Conservation (phyloP, 352 stramenopile genomes). For the Pythium pyrilobum region DNA sequence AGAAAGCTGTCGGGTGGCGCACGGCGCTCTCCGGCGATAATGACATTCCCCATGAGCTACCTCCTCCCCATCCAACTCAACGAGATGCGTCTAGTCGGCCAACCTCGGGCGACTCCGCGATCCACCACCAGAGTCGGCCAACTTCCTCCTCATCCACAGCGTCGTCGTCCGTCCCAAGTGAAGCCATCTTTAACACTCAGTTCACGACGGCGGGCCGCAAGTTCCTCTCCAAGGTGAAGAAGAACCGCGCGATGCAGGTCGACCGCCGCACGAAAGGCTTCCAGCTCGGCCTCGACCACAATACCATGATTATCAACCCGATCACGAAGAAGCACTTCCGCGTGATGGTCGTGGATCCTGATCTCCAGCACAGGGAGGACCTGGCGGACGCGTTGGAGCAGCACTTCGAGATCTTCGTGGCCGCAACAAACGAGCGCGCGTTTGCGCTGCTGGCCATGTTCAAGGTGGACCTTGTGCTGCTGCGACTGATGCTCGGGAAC, state of each 20-base stretch:
- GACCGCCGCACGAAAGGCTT: constrained; percentile 63
- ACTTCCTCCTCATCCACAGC: constrained; percentile 5
- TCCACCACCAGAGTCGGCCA: background rate
- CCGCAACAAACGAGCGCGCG: constrained; percentile 52
- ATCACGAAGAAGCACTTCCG: constrained; percentile 59
- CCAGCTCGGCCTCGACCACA: constrained; percentile 38
- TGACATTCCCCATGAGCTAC: background rate
- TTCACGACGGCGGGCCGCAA: constrained; percentile 60
- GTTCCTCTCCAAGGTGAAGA: constrained; percentile 70
- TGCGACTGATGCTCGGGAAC: constrained; percentile 46
- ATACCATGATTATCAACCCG: constrained; percentile 41
- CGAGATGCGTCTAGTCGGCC: constrained; percentile 1
- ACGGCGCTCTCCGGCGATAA: background rate
- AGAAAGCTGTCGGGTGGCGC: background rate
- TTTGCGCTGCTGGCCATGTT: constrained; percentile 60
- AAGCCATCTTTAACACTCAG: constrained; percentile 79
- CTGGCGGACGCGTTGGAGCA: constrained; percentile 58
- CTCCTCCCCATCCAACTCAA: background rate
- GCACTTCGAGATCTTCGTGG: constrained; percentile 64
- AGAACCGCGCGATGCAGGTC: constrained; percentile 71
- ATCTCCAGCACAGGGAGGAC: constrained; percentile 57
- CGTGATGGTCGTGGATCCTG: constrained; percentile 57
- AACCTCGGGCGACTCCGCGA: constrained; percentile 1
- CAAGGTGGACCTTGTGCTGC: constrained; percentile 53
- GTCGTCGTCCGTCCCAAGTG: constrained; percentile 27